Conservation (phyloP, 225 moss, liverwort and hornwort species). For the Polytrichum formosum region DNA sequence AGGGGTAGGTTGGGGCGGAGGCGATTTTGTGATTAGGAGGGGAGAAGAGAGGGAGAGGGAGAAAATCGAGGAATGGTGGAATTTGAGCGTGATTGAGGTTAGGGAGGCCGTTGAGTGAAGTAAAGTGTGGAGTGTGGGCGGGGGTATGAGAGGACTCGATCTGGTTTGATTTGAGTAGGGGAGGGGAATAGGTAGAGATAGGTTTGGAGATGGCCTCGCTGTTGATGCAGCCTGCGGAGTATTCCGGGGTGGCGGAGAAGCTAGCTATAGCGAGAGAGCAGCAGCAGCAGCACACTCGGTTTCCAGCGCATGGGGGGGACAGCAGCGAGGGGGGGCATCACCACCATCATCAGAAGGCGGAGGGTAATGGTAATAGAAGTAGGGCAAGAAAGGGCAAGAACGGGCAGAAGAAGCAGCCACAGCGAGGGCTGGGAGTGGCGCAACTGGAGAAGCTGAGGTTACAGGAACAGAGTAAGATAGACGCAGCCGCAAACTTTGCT, state of each 20-base stretch:
- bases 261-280: constrained; percentile 41
- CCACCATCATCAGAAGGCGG: constrained; percentile 28
- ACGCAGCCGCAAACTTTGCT: constrained; percentile 41
- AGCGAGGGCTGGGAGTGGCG: constrained; percentile 92
- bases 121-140: background rate
- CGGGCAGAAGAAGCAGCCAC: constrained; percentile 87
- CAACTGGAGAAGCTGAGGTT: constrained; percentile 97
- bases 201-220: constrained; percentile 56
- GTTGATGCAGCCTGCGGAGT: constrained; percentile 73
- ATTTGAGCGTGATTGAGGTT: background rate
- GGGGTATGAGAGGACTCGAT: background rate
- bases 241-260: constrained; percentile 58
- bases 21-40: background rate
- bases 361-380: constrained; percentile 27
- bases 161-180: background rate
- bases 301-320: constrained; percentile 30
- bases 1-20: background rate
- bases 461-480: constrained; percentile 84
- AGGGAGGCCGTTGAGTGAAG: background rate
- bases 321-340: constrained; percentile 22
- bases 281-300: constrained; percentile 16
- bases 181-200: background rate
- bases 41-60: background rate
- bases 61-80: background rate
- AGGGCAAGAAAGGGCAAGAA: constrained; percentile 80